Base-by-base conservation (phyloP, 2,329 filamentous ascomycete genomes). In the Alternaria triticimaculans region DNA sequence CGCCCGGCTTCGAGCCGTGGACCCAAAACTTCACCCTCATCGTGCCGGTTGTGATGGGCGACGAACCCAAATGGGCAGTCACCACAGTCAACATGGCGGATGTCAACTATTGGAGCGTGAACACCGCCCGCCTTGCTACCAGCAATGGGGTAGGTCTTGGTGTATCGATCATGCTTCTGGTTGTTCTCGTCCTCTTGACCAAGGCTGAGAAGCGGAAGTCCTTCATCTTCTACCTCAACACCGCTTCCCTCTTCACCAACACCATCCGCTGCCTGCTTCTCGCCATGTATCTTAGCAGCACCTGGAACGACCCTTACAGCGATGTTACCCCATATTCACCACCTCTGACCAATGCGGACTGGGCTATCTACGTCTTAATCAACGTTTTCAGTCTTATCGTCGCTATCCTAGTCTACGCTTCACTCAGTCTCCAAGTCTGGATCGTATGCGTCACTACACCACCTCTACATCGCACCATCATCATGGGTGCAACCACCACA, bases 81-180 rank as follows among this genome's bases (percentile, higher is more conserved):
- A 74, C 87, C 64, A 67, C 75, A 0, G 72, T 85, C 43, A 69
- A 76, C 46, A 76, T 89, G 62, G 50, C 66, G 9, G 74, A 78
- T 4, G 63, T 90, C 43, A 78, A 88, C 68, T 58, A 65, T 5
- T 83, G 82, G 54, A 77, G 84, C 58, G 76, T 81, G 62, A 86
- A 86, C 73, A 82, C 82, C 63, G 77, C 83, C 61, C 80, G 80
- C 9, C 74, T 84, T 37, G 83, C 80, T 75, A 88, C 92, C 82
- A 90, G 89, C 80, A 92, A 90, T 76, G 89, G 87, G 56, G 81
- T 86, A 18, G 92, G 95, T 76, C 84, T 94, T 55, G 92, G 92
- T 28, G 88, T 90, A 23, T 88, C 87, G 50, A 67, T 90, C 61
- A 80, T 90, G 64, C 87, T 93, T 72, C 82, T 94, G 18, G 69